Base-by-base conservation (phyloP, 768 basidiomycete genomes). In the Hygrocybe coccinea region DNA sequence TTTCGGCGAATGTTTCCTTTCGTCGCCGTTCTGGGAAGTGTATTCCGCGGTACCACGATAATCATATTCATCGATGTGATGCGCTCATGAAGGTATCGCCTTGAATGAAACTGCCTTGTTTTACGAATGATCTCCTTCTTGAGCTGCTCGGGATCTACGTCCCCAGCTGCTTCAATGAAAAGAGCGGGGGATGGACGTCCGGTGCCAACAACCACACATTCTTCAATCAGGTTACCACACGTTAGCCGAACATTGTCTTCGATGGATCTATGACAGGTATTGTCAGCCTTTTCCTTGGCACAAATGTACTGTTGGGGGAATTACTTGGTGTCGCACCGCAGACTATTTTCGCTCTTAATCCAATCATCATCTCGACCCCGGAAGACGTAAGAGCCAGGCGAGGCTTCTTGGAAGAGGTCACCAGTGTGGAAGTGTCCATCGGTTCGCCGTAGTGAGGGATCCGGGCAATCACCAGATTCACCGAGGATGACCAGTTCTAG, bases 351-450 rank as follows among this genome's bases (percentile, higher is more conserved):
- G 37, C 83, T 84, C 72, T 90, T 91, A 67, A 91, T 90, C 89
- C 88, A 89, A 68, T 91, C 88, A 61, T 91, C 88, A 57, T 88
- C 82, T 39, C 89, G 81, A 22, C 88, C 89, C 36, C 84, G 80
- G 58, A 79, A 86, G 45, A 82, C 65, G 65, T 85, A 90, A 61
- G 70, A 71, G 0, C 85, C 86, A 1, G 80, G 74, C 1, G 71
- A 60, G 15, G 76, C 73, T 67, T 87, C 83, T 62, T 81, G 78
- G 74, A 90, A 91, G n/a, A 91, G 72, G 67, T 91, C 88, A 1
- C 89, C 88, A 12, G 88, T 89, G 66, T 88, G 88, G 72, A 86
- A 88, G 63, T 87, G 74, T 5, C 87, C 87, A 65, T 90, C 86
- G 1, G 75, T 59, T 48, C 77, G 65, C 49, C 86, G 78, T 5